phyloP scores from a whole-genome alignment of 495 filamentous ascomycete genomes.

The Pyrenopolyporus hunteri region DNA sequence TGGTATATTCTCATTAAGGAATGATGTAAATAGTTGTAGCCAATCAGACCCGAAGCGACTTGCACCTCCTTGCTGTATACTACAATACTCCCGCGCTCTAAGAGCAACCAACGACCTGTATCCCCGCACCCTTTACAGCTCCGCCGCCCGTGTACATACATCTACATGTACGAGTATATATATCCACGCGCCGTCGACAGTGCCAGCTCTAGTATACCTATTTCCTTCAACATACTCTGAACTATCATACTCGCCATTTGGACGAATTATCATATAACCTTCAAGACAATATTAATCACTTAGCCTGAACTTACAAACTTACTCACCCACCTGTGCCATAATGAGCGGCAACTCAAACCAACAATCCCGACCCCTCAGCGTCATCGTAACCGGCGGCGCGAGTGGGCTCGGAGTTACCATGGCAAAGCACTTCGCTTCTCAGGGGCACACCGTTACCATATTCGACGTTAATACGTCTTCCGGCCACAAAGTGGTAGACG shows the following conservation, averaged over 20 bases:
- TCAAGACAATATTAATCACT: neutral
- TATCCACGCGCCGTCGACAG: too few species aligned
- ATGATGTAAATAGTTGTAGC: neutral
- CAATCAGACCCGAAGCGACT: neutral
- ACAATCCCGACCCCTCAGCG: conserved; percentile 14
- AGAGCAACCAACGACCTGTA: neutral
- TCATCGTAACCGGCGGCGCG: conserved; percentile 57
- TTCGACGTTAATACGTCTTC: conserved; percentile 55
- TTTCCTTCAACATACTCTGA: too few species aligned
- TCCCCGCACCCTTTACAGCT: conserved; percentile 3
- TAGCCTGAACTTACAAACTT: neutral
- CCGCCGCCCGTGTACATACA: too few species aligned
- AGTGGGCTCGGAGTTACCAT: conserved; percentile 62
- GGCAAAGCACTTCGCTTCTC: conserved; percentile 54
- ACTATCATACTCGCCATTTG: too few species aligned
- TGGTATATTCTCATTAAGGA: neutral
- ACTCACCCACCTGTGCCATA: conserved; percentile 1
- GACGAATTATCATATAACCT: neutral
- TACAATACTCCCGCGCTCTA: neutral
- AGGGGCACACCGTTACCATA: conserved; percentile 53
- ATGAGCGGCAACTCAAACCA: conserved; percentile 22
- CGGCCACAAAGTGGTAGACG: conserved; percentile 41
- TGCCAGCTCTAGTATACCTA: too few species aligned
- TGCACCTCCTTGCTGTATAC: too few species aligned
- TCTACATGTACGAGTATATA: too few species aligned